Base-by-base conservation (phyloP, 306 rosid genomes). In the Fragaria vesca region DNA sequence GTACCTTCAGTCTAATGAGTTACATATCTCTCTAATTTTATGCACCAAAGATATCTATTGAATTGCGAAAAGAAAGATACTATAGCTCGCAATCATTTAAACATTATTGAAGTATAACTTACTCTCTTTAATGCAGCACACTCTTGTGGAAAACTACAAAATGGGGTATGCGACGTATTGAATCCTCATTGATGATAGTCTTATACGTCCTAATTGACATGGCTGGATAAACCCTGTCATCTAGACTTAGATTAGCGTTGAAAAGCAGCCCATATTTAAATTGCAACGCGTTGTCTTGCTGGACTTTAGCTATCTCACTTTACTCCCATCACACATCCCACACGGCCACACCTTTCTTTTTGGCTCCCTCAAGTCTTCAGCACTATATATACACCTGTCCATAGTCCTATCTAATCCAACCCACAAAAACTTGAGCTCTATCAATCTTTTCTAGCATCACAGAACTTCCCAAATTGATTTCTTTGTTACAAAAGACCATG, bases 401-500 rank as follows among this genome's bases (percentile, higher is more conserved):
- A 18, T 32, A 24, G 1, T 8, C 62, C 30, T 2, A 2, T n/a
- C 20, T 16, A 15, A 50, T 30, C 26, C 40, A 72, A 17, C 26
- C 7, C 52, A 69, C 55, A 20, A 55, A 54, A 11, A 6, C 75
- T 30, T 54, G 43, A 36, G 17, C 50, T 16, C 32, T 2, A 5
- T 28, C 15, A 2, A 5, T 32, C 9, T 16, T 32, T 32, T 32
- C 40, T 30, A 30, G 40, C 18, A 32, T 11, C 8, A 72, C 34
- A 12, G 1, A 18, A 54, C 32, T 21, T 52, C 76, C 61, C 38
- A 13, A 21, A 12, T 13, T 28, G 5, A 69, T 69, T 0, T 9
- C 50, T 20, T 42, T 68, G 17, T 54, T 36, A 24, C 6, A 5
- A 2, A 52, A n/a, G 1, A 21, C 6, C 4, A 87, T 87, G 90